Evolutionary conservation across 2,329 filamentous ascomycete species (phyloP), one percentile per base, ranked within the genome.

Genomic region (Dryadomyces quercivorus): DNA sequence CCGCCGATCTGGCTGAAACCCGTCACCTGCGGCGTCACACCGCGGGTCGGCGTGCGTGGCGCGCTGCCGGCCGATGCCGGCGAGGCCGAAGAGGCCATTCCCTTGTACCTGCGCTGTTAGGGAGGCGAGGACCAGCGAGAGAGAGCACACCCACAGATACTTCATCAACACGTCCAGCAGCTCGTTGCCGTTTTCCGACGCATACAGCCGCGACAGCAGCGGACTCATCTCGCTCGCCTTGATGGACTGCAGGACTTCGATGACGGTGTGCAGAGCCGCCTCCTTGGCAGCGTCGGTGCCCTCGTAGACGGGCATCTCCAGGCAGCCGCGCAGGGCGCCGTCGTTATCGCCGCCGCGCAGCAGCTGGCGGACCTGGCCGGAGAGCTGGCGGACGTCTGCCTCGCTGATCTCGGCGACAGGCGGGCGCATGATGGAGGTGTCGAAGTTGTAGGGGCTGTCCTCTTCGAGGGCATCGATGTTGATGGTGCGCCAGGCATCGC

Each of bases 161-260:
- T 98, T 98, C 88, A 95, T 95, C 68, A 98, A 74, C 52, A 92
- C 89, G 69, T 98, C 93, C 61, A 95, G 74, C 58, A 87, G 78
- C 71, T 97, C 93, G 58, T 81, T 82, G 31, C 93, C 93, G 58
- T 87, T 87, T 51, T 86, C 81, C 12, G 84, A 82, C 57, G 74
- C 75, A 72, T 93, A 90, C 64, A 97, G 86, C 56, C 84, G 81
- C 70, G 85, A 82, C 61, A 98, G 75, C 64, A 97, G 82, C 15
- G 88, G 86, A 59, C 84, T 89, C 88, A 97, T 97, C 63, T 98
- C 93, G 63, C 87, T 87, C 65, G 93, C 90, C 68, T 95, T 91
- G 72, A 97, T 97, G 20, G 89, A 93, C 70, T 95, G 91, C 60
- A 98, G 76, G 56, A 97, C 91, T 72, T 98, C 93, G 58, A 89